Base-by-base conservation (phyloP, 345 rosid genomes). In the Excoecaria agallocha region DNA sequence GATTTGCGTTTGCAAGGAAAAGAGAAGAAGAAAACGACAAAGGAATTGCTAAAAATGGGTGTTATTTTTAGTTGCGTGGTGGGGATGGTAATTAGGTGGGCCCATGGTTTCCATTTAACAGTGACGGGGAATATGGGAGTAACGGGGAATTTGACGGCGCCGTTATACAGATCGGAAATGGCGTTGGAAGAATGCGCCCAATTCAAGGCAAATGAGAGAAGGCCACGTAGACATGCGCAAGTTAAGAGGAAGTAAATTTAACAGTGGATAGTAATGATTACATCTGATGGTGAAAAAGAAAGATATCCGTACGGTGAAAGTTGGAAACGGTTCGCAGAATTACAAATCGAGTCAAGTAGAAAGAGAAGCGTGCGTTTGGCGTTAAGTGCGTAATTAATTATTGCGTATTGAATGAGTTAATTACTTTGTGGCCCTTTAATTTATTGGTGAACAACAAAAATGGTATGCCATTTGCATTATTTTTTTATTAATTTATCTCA, bases 101-200 rank as follows among this genome's bases (percentile, higher is more conserved):
- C 89, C 89, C 92, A 82, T 5, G 78, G 16, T 1, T 64, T 75
- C 84, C 84, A 16, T 81, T 85, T 82, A 82, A 80, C 78, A 76
- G 77, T 68, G 87, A 89, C 82, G 89, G 87, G 90, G 88, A 84
- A 84, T 89, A 83, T 77, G 76, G 48, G 48, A 83, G 77, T 74
- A 77, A 89, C 87, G 91, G 91, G 86, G 68, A 71, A 75, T 71
- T 83, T 87, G 97, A 91, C 89, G 96, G 94, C 97, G 92, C 93
- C 94, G 92, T 91, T 89, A 85, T 79, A 17, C 57, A 57, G 84
- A 71, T 50, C 52, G 60, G 76, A 41, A 19, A 61, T 22, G 73
- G 67, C 30, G 48, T 35, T 64, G 59, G 17, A 17, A 49, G 75
- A 72, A 54, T 13, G 60, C 76, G 74, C 83, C 83, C 75, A 81